Percentiles rank a stretch among this genome's conserved stretches.
Evolutionary conservation across 2,329 filamentous ascomycete species (phyloP).

Genomic region (Cryphonectria nitschkei): DNA sequence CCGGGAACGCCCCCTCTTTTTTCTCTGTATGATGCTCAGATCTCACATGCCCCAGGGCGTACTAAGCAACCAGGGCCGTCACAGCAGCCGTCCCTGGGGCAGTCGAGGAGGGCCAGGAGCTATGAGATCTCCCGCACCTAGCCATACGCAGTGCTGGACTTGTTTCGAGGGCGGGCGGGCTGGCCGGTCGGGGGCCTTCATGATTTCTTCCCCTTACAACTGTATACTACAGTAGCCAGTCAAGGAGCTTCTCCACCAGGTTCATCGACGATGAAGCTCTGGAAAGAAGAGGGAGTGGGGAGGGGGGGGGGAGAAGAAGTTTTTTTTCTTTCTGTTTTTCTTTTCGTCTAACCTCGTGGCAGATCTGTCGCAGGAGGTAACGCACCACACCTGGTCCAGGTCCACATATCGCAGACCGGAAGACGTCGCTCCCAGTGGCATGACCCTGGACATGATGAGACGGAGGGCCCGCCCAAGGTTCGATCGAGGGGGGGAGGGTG

Average conservation of each 20-base stretch:
- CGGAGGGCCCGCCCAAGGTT: slow-evolving; percentile 22
- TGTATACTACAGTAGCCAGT: neutral
- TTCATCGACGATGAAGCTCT: neutral
- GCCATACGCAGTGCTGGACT: neutral
- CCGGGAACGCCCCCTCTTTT: neutral
- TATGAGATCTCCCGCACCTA: neutral
- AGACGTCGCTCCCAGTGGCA: slow-evolving; percentile 30
- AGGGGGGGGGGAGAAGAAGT: neutral
- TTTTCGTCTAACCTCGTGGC: neutral
- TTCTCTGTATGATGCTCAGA: neutral
- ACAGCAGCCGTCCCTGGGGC: neutral
- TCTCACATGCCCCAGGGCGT: neutral
- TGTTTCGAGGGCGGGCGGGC: neutral
- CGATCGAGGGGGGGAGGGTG: slow-evolving; percentile 2
- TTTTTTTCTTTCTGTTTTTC: too few species aligned
- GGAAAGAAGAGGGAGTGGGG: neutral
- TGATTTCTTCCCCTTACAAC: neutral
- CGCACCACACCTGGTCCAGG: slow-evolving; percentile 26
- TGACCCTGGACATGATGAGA: slow-evolving; percentile 34
- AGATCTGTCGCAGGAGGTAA: slow-evolving; percentile 33
- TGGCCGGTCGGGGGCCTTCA: neutral
- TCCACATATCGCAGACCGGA: slow-evolving; percentile 34
- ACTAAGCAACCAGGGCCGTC: neutral
- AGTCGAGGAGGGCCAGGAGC: neutral
- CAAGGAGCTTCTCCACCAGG: neutral